Conservation (phyloP, 805 yeast genomes). For the Cyberlindnera petersonii region DNA sequence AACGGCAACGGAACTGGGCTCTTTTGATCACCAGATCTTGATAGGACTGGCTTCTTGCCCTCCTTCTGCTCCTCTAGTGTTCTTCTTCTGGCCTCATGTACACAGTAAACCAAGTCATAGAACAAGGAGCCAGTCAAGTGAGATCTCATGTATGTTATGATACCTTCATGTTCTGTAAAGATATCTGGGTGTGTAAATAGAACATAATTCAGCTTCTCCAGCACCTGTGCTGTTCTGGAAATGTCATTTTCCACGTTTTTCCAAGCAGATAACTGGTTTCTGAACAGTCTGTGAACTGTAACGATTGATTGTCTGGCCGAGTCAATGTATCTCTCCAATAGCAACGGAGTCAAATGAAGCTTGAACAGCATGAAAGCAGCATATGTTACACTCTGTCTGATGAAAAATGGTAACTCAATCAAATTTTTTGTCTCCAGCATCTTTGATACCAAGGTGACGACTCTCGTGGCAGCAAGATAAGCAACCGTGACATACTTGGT, state of each 20-base stretch:
- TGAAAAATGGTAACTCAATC: slow-evolving; percentile 80
- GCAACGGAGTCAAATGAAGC: slow-evolving; percentile 71
- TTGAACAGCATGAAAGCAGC: slow-evolving; percentile 77
- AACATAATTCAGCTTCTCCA: slow-evolving; percentile 85
- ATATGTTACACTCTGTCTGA: slow-evolving; percentile 81
- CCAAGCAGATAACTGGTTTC: slow-evolving; percentile 92
- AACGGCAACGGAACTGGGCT: slow-evolving; percentile 67
- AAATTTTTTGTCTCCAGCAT: slow-evolving; percentile 64
- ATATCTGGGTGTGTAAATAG: slow-evolving; percentile 84
- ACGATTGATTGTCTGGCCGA: slow-evolving; percentile 91
- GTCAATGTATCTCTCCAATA: slow-evolving; percentile 65
- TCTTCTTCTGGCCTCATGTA: slow-evolving; percentile 88
- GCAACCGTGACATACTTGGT: slow-evolving; percentile 80
- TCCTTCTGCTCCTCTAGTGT: slow-evolving; percentile 39
- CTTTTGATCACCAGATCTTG: slow-evolving; percentile 18
- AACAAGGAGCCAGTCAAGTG: slow-evolving; percentile 88
- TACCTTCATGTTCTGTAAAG: slow-evolving; percentile 65
- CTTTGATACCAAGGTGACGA: slow-evolving; percentile 72
- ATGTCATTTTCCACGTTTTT: slow-evolving; percentile 80
- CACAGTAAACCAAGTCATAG: slow-evolving; percentile 90
- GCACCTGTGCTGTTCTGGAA: slow-evolving; percentile 83
- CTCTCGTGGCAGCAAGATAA: slow-evolving; percentile 73
- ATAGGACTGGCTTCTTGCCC: slow-evolving; percentile 27
- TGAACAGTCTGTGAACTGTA: slow-evolving; percentile 80
- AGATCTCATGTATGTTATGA: slow-evolving; percentile 84